Conservation (phyloP, 1,284 basidiomycete species). For the Vanrija sp. region DNA sequence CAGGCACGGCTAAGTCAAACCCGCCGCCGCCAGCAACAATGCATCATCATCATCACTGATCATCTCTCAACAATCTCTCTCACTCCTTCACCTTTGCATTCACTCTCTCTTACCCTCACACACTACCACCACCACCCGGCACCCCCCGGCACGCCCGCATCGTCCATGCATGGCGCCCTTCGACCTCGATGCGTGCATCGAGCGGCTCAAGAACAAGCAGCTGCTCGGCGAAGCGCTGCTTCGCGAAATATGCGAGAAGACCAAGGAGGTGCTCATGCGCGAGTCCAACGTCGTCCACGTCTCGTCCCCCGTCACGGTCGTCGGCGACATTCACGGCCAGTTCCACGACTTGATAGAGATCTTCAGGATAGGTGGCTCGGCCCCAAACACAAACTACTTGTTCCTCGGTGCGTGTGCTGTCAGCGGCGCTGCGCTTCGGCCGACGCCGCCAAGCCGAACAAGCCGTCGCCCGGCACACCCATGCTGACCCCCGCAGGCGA, state of each 20-base stretch:
- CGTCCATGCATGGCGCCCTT: constrained; percentile 69
- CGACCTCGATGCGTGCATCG: constrained; percentile 91
- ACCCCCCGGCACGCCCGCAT: not conserved
- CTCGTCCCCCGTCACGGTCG: constrained; percentile 95
- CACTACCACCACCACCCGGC: not conserved
- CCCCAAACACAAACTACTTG: constrained; percentile 94
- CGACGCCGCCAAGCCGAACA: constrained; percentile 3
- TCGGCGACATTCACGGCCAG: constrained; percentile 97
- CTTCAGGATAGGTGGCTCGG: constrained; percentile 95
- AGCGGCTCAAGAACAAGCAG: constrained; percentile 83
- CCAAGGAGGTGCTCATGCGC: constrained; percentile 96
- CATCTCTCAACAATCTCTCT: not conserved
- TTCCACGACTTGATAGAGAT: constrained; percentile 99
- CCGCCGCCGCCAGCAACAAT: not conserved
- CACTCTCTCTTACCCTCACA: not conserved
- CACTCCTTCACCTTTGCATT: not conserved
- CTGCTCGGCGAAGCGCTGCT: constrained; percentile 85
- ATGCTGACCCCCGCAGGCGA: constrained; percentile 62
- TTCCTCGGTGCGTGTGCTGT: constrained; percentile 75
- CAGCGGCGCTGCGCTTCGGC: not conserved
- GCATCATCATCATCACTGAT: not conserved
- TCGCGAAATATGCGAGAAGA: constrained; percentile 96
- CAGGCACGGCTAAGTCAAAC: not conserved
- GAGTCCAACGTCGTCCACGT: constrained; percentile 99
- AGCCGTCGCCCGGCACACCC: constrained; percentile 9